Evolutionary conservation across 2,329 filamentous ascomycete genomes (phyloP).

Genomic region (Chalara sp.): DNA sequence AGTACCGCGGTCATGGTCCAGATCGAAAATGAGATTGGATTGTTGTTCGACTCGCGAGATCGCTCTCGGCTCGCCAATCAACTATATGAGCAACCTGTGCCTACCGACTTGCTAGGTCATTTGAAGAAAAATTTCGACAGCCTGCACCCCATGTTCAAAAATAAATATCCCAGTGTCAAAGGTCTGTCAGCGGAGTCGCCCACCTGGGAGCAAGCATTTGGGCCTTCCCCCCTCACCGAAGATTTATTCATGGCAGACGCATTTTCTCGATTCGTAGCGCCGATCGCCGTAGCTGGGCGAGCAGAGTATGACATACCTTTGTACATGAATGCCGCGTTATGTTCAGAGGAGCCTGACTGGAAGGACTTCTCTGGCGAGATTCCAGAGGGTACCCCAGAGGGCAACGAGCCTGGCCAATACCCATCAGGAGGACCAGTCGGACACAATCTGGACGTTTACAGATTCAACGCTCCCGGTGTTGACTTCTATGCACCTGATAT

Average conservation of each 20-base stretch:
- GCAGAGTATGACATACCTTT: conserved; percentile 13
- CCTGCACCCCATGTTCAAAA: conserved; percentile 25
- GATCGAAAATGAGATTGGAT: too few species aligned
- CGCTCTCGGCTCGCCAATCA: too few species aligned
- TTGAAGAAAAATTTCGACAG: conserved; percentile 13
- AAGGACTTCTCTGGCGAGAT: conserved; percentile 26
- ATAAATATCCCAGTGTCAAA: conserved; percentile 21
- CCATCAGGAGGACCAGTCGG: conserved; percentile 30
- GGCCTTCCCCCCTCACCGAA: conserved; percentile 12
- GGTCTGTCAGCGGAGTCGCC: conserved; percentile 11
- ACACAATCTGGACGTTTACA: conserved; percentile 34
- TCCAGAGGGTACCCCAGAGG: conserved; percentile 30
- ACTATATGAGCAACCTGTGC: conserved; percentile 22
- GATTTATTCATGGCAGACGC: conserved; percentile 17
- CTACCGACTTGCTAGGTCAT: conserved; percentile 21
- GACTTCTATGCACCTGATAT: conserved; percentile 42
- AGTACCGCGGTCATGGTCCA: too few species aligned
- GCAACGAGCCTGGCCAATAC: conserved; percentile 29
- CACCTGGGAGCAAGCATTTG: conserved; percentile 30
- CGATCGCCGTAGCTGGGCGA: conserved; percentile 13
- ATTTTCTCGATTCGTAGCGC: conserved; percentile 10
- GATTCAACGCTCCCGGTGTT: conserved; percentile 31
- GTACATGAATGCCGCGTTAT: conserved; percentile 18
- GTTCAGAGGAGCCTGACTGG: conserved; percentile 11
- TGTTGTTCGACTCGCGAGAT: too few species aligned